Percentiles rank a stretch among this genome's conserved stretches.
Conservation (phyloP, 2,329 filamentous ascomycete species). For the Aspergillus clavatus region DNA sequence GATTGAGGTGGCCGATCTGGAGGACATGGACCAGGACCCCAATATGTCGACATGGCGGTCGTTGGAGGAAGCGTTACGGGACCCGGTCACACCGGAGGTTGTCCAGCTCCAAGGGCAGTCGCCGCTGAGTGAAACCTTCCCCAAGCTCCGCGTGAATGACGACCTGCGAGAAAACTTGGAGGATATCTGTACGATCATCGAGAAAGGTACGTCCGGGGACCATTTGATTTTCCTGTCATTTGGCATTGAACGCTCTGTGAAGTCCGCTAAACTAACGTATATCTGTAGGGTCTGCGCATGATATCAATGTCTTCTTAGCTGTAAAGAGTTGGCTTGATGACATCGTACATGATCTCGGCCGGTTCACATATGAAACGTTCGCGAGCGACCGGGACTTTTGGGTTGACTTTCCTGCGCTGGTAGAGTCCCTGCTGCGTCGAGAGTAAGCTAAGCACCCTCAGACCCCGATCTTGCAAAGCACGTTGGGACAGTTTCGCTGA, state of each 20-base stretch:
- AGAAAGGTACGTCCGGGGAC: slow-evolving; percentile 30
- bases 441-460: slow-evolving; percentile 30
- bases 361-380: slow-evolving; percentile 32
- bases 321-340: slow-evolving; percentile 43
- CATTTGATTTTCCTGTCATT: background rate
- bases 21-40: slow-evolving; percentile 47
- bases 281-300: slow-evolving; percentile 27
- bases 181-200: slow-evolving; percentile 29
- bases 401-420: slow-evolving; percentile 39
- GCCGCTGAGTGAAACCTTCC: slow-evolving; percentile 35
- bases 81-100: slow-evolving; percentile 27
- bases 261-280: slow-evolving; percentile 1
- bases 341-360: slow-evolving; percentile 31
- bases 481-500: background rate
- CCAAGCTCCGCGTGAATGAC: slow-evolving; percentile 25
- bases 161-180: slow-evolving; percentile 32
- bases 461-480: too few species aligned
- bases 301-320: slow-evolving; percentile 28
- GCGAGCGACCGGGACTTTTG: slow-evolving; percentile 43
- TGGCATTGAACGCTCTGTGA: background rate
- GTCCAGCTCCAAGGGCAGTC: slow-evolving; percentile 33
- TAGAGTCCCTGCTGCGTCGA: slow-evolving; percentile 40
- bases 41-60: slow-evolving; percentile 42
- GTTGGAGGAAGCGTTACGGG: slow-evolving; percentile 32
- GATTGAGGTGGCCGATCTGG: slow-evolving; percentile 47